Base-by-base conservation (phyloP, 108 stramenopile species). In the Phaeodactylum tricornutum region DNA sequence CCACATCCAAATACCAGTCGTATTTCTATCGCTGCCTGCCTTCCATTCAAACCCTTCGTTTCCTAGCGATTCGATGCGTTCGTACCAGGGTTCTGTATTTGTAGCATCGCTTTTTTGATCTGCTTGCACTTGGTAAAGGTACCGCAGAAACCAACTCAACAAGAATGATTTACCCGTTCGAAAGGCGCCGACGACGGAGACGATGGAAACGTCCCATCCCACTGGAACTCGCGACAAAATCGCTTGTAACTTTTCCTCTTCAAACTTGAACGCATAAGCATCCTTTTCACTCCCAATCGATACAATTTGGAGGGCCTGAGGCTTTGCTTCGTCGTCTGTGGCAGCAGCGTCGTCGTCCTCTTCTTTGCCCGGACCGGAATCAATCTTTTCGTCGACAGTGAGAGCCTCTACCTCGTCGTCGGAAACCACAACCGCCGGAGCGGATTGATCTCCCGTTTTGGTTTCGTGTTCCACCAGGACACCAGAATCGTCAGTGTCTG, bases 1-100 rank as follows among this genome's bases (percentile, higher is more conserved):
- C 98, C 98, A 99, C 84, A 98, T 91, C 96, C 96, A 98, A 55
- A 99, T 99, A 24, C 98, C 98, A 3, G 96, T 97, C 25, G 96
- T 99, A 64, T 94, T 81, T 20, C 96, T 76, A 32, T 94, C 92
- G 28, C 63, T 64, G 14, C 98, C 98, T 19, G 93, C 95, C 17
- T 90, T 47, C 98, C 98, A 99, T 40, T 86, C 72, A 62, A 99
- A 99, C 34, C 65, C 74, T 44, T 74, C 43, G 42, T 82, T 63
- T 47, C 77, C 62, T 57, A 82, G 30, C 37, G 77, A 61, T 43
- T 85, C 51, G 55, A 71, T 28, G 49, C 67, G 61, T 39, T 84
- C 69, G 49, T 71, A 83, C 87, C 85, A 87, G 17, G 64, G 67
- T 2, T 39, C 47, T 29, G 49, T 50, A 8, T 31, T 19, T 25